These are phyloP conservation scores for Choiromyces venosus DNA, from an alignment of 495 filamentous ascomycete species.

Conservation along the genomic window DNA sequence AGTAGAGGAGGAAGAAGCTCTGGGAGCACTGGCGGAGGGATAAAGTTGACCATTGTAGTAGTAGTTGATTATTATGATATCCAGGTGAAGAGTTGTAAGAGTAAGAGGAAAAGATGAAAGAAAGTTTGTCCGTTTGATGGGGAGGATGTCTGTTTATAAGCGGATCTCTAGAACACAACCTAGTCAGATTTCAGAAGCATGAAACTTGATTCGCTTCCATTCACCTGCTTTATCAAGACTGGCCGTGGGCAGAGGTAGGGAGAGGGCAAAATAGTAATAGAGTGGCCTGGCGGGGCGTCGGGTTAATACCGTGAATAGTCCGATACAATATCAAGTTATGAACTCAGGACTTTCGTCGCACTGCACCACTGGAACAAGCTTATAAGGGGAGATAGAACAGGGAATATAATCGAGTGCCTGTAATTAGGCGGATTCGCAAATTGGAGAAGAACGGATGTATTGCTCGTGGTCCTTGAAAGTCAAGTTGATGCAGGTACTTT, in stretches of 20 bases:
- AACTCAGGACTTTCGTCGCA: background rate
- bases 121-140: background rate
- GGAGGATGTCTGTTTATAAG: background rate
- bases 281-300: background rate
- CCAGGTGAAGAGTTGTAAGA: background rate
- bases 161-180: background rate
- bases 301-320: background rate
- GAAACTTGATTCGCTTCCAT: background rate
- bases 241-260: background rate
- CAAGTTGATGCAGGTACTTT: background rate
- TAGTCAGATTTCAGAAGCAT: background rate
- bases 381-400: background rate
- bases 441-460: background rate
- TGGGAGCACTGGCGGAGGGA: constrained; percentile 60
- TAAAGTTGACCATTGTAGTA: constrained; percentile 41
- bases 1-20: constrained; percentile 68
- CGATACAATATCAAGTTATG: background rate
- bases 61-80: background rate
- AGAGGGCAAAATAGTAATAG: background rate
- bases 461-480: background rate
- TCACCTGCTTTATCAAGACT: background rate
- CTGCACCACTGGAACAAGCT: background rate
- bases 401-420: background rate
- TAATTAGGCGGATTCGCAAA: background rate
- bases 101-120: background rate